These are phyloP conservation scores for Xerocomus spinulosus DNA, from an alignment of 768 basidiomycete genomes.

Conservation along the genomic window DNA sequence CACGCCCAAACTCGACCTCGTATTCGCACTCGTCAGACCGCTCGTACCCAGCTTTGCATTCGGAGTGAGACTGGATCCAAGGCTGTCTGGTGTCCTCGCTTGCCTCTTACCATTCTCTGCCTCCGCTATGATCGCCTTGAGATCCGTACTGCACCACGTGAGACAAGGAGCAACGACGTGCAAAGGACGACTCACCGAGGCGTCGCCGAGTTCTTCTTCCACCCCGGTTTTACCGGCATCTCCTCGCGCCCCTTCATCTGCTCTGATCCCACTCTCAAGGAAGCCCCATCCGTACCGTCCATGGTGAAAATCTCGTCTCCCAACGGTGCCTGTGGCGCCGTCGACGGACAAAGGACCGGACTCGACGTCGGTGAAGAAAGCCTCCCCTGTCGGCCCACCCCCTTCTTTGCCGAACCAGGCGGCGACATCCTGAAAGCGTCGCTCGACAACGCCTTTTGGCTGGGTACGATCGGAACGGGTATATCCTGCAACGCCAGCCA, in stretches of 20 bases:
- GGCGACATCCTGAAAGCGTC: conserved; percentile 33
- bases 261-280: conserved; percentile 19
- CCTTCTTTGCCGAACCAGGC: conserved; percentile 13
- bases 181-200: conserved; percentile 44
- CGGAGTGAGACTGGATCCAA: neutral
- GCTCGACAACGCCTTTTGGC: conserved; percentile 15
- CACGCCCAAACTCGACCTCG: neutral
- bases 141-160: conserved; percentile 56
- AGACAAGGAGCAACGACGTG: conserved; percentile 2
- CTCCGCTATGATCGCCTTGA: conserved; percentile 86
- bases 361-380: conserved; percentile 14
- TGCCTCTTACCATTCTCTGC: conserved; percentile 38
- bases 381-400: neutral
- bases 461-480: conserved; percentile 48
- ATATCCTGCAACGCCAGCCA: conserved; percentile 74
- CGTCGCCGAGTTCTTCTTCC: conserved; percentile 43
- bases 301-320: conserved; percentile 78
- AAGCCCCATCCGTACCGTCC: conserved; percentile 62
- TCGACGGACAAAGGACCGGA: conserved; percentile 22
- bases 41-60: neutral
- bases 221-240: conserved; percentile 30
- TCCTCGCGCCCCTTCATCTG: conserved; percentile 8
- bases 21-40: neutral
- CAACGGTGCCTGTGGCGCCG: conserved; percentile 2
- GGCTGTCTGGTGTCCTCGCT: neutral